phyloP scores from a whole-genome alignment of 2,329 filamentous ascomycete species.

The Xylaria multiplex region DNA sequence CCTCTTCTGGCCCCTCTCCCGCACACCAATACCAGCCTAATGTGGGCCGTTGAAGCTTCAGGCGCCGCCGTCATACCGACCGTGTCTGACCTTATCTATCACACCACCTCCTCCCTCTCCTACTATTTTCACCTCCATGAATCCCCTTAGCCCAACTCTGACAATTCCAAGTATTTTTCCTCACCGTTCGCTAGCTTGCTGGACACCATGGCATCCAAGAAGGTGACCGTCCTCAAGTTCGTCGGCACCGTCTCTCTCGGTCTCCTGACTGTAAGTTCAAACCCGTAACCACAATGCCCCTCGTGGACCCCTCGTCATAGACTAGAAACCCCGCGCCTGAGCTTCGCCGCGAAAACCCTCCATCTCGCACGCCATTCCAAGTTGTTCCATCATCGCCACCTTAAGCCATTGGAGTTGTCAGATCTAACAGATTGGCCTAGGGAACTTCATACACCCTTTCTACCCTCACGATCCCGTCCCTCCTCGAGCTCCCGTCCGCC shows the following conservation, averaged over 20 bases:
- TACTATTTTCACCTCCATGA: conserved; percentile 3
- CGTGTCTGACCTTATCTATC: conserved; percentile 18
- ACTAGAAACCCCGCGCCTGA: conserved; percentile 40
- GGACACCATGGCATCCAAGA: conserved; percentile 70
- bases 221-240: conserved; percentile 86
- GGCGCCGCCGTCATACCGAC: conserved; percentile 16
- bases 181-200: conserved; percentile 25
- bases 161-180: neutral
- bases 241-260: conserved; percentile 91
- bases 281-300: neutral
- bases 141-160: conserved; percentile 4
- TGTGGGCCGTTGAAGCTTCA: neutral
- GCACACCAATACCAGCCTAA: conserved; percentile 1
- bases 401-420: conserved; percentile 2
- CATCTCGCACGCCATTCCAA: conserved; percentile 10
- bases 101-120: conserved; percentile 23
- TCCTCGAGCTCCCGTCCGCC: conserved; percentile 83
- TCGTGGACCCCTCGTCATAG: conserved; percentile 39
- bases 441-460: conserved; percentile 89
- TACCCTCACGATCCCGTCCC: conserved; percentile 79
- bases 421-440: conserved; percentile 57
- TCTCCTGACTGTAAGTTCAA: conserved; percentile 77
- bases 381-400: neutral
- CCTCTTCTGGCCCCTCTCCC: neutral
- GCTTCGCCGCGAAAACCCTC: conserved; percentile 1